Base-by-base conservation (phyloP, 2,329 filamentous ascomycete genomes). In the Cercospora berteroae region DNA sequence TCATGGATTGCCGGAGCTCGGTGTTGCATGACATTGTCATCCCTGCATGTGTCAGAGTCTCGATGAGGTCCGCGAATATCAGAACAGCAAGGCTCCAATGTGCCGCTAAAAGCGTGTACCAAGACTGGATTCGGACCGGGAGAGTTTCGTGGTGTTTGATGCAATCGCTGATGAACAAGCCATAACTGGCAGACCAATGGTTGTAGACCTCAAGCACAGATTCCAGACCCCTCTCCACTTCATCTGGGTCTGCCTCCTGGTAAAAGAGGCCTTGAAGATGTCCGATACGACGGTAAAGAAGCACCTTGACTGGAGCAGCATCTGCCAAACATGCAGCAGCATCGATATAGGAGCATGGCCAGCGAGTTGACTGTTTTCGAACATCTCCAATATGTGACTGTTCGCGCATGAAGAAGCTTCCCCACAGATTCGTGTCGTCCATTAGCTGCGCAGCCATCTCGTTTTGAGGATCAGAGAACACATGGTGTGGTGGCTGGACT, bases 21-120 rank as follows among this genome's bases (percentile, higher is more conserved):
- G 50, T 44, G 23, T 66, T 64, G 27, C 60, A 60, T 6, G 65
- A 39, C 63, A 69, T 65, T 12, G 65, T 68, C 64, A 68, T 68
- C 6, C 48, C 57, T 5, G 67, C 60, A 36, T 62, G 36, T 10
- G 50, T 59, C 13, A 56, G 31, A 50, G 61, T 68, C 16, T 71
- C 68, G 39, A 71, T 63, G 23, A 69, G 58, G 25, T 71, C 70
- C 13, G 67, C 61, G 13, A 71, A 63, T 25, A 71, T 69, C 27
- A 71, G 48, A 12, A 70, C 70, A 42, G 65, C 68, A 23, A 71
- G 44, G 59, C 67, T 66, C 70, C 70, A 71, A 33, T 71, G 70
- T 4, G 64, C 70, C 13, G 66, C 64, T n/a, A 71, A 60, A 12
- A 71, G 60, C 20, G 67, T 71, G 33, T 71, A 71, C 70, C 70